Percentiles rank a stretch among this genome's conserved stretches.
These are phyloP conservation scores for Zychaea mexicana DNA, from an alignment of 371 early-diverging fungal genomes.

Conservation along the genomic window DNA sequence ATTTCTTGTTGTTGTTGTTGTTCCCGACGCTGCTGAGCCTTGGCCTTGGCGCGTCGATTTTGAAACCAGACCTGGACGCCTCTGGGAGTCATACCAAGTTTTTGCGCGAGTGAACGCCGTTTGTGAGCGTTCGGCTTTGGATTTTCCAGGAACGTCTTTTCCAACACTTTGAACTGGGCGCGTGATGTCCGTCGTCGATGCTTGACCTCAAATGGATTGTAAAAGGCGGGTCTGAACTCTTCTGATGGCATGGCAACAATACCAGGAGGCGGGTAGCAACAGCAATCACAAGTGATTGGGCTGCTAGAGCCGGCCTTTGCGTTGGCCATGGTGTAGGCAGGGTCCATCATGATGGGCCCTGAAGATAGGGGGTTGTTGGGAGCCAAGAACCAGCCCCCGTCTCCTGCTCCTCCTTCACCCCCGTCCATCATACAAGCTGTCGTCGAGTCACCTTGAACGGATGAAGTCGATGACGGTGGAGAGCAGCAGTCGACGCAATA, in stretches of 20 bases:
- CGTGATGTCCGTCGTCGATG: constrained; percentile 74
- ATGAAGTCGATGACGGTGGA: neutral
- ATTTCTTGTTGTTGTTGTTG: constrained; percentile 8
- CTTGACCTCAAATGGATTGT: constrained; percentile 78
- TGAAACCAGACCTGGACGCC: constrained; percentile 98
- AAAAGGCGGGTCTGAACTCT: constrained; percentile 66
- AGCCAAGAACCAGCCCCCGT: neutral
- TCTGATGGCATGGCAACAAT: neutral
- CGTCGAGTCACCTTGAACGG: neutral
- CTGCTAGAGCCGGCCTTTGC: neutral
- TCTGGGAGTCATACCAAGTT: constrained; percentile 84
- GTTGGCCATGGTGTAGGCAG: neutral
- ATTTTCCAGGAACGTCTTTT: constrained; percentile 65
- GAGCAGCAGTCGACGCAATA: neutral
- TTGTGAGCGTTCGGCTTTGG: constrained; percentile 71
- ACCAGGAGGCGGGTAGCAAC: neutral
- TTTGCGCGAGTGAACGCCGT: constrained; percentile 66
- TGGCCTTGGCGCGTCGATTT: constrained; percentile 90
- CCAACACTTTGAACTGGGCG: constrained; percentile 68
- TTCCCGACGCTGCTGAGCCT: constrained; percentile 20
- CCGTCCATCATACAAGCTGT: neutral
- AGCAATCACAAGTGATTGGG: constrained; percentile 1
- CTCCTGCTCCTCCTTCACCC: neutral
- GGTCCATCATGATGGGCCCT: neutral
- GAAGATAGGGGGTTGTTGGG: constrained; percentile 2